Conservation (phyloP, 768 basidiomycete species). For the Pilatotrama ljubarskyi region DNA sequence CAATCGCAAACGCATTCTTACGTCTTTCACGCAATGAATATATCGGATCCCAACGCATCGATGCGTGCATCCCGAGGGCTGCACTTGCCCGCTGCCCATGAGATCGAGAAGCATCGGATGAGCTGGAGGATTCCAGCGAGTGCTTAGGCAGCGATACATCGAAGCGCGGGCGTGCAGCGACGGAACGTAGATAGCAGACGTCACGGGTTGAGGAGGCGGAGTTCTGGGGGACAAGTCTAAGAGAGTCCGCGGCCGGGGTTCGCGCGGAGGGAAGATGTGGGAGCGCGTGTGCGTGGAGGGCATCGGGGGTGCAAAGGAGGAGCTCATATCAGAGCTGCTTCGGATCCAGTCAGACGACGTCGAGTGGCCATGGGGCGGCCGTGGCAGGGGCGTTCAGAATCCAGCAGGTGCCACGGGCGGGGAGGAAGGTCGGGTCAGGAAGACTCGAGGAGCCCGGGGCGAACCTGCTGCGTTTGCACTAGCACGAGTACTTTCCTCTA, state of each 20-base stretch:
- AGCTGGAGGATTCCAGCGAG: neutral
- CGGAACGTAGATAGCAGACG: neutral
- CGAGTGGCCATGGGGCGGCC: neutral
- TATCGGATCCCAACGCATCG: constrained; percentile 8
- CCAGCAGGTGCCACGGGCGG: neutral
- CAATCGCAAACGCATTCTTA: constrained; percentile 23
- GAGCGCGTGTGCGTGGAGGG: neutral
- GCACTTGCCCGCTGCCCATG: neutral
- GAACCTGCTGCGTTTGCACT: no score
- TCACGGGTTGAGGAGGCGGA: constrained; percentile 1
- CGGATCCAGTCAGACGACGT: constrained; percentile 1
- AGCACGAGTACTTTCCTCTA: no score
- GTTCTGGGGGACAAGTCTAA: neutral
- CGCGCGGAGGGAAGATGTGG: neutral
- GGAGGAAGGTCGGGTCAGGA: neutral
- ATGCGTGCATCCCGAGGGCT: neutral
- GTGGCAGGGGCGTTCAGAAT: neutral
- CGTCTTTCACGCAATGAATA: constrained; percentile 21
- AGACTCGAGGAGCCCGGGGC: no score
- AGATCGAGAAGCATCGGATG: neutral
- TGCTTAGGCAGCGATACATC: neutral
- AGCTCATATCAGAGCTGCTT: no score
- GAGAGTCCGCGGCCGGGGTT: neutral
- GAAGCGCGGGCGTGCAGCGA: neutral
- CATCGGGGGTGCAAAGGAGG: neutral